Base-by-base conservation (phyloP, 129 eudicot genomes). In the Tagetes erecta region DNA sequence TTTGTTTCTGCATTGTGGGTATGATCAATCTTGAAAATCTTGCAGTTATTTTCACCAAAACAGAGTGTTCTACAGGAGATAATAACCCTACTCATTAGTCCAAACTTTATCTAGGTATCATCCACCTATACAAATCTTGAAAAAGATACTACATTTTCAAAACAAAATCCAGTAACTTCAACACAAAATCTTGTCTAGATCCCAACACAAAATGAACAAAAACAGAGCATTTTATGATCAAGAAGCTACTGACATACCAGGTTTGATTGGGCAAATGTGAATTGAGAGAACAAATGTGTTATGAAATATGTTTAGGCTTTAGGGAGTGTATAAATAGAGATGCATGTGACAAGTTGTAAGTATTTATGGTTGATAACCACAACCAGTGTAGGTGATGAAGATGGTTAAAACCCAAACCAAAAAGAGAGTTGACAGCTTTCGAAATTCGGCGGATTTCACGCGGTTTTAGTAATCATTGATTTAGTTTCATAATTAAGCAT, bases 381-480 rank as follows among this genome's bases (percentile, higher is more conserved):
- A 74, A 41, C 33, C 11, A 65, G 52, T 44, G 49, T 63, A 36
- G 78, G 3, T 20, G 55, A 59, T 49, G 60, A 46, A 49, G 8
- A 11, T 1, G 69, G 44, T 58, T 20, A 60, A 76, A 52, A 1
- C 65, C 72, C 45, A 27, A 64, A 64, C 72, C 45, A 27, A 64
- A 64, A 73, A 34, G 11, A 55, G 75, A 64, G 74, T 51, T 77
- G 81, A 62, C 84, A 84, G 53, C 71, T 71, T 56, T 72, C 68
- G 42, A 37, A 58, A 70, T 51, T 47, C 51, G 86, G 84, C 87
- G 87, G 62, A 74, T 51, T 81, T 81, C 81, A 88, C 94, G 90
- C 90, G 94, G 81, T 85, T 78, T 51, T 58, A 59, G 80, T 74
- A 49, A 74, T 68, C 67, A 80, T 74, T 80, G 60, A 59, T 38